Evolutionary conservation across 225 moss, liverwort and hornwort genomes (phyloP).

Genomic region (Takakia lepidozioides): DNA sequence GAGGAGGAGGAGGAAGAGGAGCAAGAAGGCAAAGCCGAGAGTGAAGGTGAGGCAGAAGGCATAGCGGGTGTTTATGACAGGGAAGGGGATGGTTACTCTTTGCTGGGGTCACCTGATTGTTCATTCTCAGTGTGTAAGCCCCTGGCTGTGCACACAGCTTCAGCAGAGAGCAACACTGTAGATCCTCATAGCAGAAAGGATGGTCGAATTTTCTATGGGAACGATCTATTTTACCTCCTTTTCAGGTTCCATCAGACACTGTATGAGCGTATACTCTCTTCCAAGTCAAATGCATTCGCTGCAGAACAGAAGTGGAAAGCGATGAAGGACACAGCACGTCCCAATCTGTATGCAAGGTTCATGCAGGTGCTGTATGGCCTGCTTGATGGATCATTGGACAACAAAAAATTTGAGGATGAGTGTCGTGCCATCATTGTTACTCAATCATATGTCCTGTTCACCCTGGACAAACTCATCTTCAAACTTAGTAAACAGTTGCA

Average conservation of each 20-base stretch:
- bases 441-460: constrained; percentile 52
- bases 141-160: constrained; percentile 25
- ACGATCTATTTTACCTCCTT: constrained; percentile 43
- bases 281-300: constrained; percentile 44
- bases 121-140: constrained; percentile 32
- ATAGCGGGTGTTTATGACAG: constrained; percentile 33
- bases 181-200: constrained; percentile 10
- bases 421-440: constrained; percentile 53
- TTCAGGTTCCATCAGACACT: constrained; percentile 41
- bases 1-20: constrained; percentile 48
- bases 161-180: constrained; percentile 12
- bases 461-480: constrained; percentile 50
- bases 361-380: constrained; percentile 39
- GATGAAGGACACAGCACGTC: constrained; percentile 36
- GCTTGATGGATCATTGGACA: constrained; percentile 44
- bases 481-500: constrained; percentile 56
- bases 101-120: constrained; percentile 26
- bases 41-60: constrained; percentile 48
- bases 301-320: constrained; percentile 50
- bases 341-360: constrained; percentile 44
- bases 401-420: constrained; percentile 52
- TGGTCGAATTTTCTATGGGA: constrained; percentile 29
- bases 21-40: constrained; percentile 40
- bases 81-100: constrained; percentile 31
- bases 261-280: constrained; percentile 39